Evolutionary conservation across 1,284 basidiomycete genomes (phyloP).

Genomic region (Fomitopsis schrenkii): DNA sequence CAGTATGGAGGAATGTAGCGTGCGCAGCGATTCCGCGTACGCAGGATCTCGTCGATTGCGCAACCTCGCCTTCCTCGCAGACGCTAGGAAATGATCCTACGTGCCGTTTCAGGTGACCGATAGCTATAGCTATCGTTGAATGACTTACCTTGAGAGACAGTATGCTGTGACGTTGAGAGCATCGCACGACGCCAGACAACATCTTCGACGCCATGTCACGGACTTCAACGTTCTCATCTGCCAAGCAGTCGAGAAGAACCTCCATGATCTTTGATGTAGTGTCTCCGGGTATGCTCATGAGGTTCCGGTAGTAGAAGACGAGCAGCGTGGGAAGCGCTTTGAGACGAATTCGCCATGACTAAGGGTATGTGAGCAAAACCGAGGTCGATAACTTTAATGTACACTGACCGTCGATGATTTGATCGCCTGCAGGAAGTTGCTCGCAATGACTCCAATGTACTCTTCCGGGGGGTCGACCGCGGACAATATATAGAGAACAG

Average conservation of each 20-base stretch:
- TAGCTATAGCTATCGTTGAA: constrained; percentile 2
- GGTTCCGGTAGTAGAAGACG: constrained; percentile 85
- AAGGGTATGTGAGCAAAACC: not conserved
- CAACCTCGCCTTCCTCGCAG: constrained; percentile 61
- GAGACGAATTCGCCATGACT: constrained; percentile 80
- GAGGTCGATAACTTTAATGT: constrained; percentile 6
- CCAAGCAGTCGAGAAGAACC: constrained; percentile 77
- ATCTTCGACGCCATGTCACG: constrained; percentile 92
- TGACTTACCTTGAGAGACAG: constrained; percentile 71
- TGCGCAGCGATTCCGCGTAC: constrained; percentile 73
- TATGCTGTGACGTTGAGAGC: constrained; percentile 89
- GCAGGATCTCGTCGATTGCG: constrained; percentile 68
- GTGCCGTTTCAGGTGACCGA: constrained; percentile 3
- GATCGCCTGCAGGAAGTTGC: constrained; percentile 61
- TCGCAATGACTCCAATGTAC: constrained; percentile 56
- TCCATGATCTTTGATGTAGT: constrained; percentile 74
- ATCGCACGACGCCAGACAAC: constrained; percentile 86
- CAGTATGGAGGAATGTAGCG: constrained; percentile 86
- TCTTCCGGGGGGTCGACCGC: constrained; percentile 61
- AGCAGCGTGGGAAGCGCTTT: constrained; percentile 71
- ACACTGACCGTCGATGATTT: constrained; percentile 60
- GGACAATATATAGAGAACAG: constrained; percentile 72
- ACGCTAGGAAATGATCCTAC: constrained; percentile 75
- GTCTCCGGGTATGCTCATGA: constrained; percentile 68
- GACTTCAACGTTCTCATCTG: constrained; percentile 92